These are phyloP conservation scores for Starmerella floricola DNA, from an alignment of 805 yeast species.

Conservation along the genomic window DNA sequence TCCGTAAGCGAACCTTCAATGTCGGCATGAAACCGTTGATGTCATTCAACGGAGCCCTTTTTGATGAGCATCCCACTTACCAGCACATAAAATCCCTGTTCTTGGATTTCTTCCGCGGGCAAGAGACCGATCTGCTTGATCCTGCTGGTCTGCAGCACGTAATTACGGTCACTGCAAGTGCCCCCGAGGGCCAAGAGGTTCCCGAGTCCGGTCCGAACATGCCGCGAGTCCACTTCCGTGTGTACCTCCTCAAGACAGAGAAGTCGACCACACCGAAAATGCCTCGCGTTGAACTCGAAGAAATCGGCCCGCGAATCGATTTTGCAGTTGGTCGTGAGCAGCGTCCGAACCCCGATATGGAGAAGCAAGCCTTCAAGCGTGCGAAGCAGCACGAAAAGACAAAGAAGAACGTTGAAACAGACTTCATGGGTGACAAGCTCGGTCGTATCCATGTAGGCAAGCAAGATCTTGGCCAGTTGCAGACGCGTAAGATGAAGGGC, in stretches of 20 bases:
- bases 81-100: slow-evolving; percentile 78
- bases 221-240: slow-evolving; percentile 81
- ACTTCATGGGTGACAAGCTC: slow-evolving; percentile 87
- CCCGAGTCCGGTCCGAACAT: slow-evolving; percentile 54
- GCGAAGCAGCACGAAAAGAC: slow-evolving; percentile 73
- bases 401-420: slow-evolving; percentile 81
- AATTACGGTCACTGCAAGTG: slow-evolving; percentile 61
- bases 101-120: slow-evolving; percentile 84
- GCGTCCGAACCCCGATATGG: slow-evolving; percentile 72
- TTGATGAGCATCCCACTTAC: slow-evolving; percentile 78
- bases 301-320: slow-evolving; percentile 91
- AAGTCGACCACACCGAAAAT: slow-evolving; percentile 59
- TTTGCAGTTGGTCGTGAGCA: slow-evolving; percentile 82
- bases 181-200: slow-evolving; percentile 37
- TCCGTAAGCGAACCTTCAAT: slow-evolving; percentile 65
- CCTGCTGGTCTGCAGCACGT: slow-evolving; percentile 91
- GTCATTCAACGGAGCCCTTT: slow-evolving; percentile 80
- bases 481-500: slow-evolving; percentile 98
- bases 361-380: slow-evolving; percentile 71
- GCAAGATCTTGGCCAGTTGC: slow-evolving; percentile 81
- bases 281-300: slow-evolving; percentile 89
- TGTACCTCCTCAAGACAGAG: slow-evolving; percentile 70
- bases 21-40: slow-evolving; percentile 92
- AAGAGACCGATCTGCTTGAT: slow-evolving; percentile 68
- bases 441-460: slow-evolving; percentile 94